These are phyloP conservation scores for Penicillium sp. DNA, from an alignment of 2,329 filamentous ascomycete species.

Conservation along the genomic window DNA sequence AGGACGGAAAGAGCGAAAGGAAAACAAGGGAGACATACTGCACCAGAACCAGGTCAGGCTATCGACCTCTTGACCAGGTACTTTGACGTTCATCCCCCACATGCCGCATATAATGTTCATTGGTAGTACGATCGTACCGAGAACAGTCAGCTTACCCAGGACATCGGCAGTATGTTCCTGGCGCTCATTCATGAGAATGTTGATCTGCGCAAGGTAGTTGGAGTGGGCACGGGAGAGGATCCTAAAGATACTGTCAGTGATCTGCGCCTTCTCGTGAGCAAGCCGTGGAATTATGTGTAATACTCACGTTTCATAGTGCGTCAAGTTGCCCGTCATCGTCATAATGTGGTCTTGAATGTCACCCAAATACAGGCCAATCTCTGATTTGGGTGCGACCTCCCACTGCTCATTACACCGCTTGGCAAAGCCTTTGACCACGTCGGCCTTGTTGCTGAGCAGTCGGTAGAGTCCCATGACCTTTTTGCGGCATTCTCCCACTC, in stretches of 20 bases:
- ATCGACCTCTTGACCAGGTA: conserved; percentile 84
- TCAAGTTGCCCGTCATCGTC: conserved; percentile 95
- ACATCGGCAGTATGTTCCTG: conserved; percentile 95
- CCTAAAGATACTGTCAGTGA: conserved; percentile 45
- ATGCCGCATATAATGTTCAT: conserved; percentile 99
- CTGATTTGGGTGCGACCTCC: conserved; percentile 89
- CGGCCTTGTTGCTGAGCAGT: conserved; percentile 91
- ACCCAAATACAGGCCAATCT: conserved; percentile 95
- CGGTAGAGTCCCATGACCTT: conserved; percentile 96
- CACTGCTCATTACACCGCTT: conserved; percentile 98
- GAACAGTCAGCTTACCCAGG: conserved; percentile 86
- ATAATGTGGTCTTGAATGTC: conserved; percentile 99
- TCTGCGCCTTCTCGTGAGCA: conserved; percentile 6
- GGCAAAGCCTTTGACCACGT: conserved; percentile 98
- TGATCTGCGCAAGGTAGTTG: conserved; percentile 99
- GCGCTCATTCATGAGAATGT: conserved; percentile 97
- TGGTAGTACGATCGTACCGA: conserved; percentile 93
- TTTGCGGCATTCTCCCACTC: conserved; percentile 91
- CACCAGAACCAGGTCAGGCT: conserved; percentile 72
- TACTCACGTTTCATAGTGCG: conserved; percentile 89
- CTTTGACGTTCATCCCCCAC: conserved; percentile 98
- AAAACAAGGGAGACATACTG: conserved; percentile 34
- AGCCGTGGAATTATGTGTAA: not conserved
- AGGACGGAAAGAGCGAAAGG: not conserved
- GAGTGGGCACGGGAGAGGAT: conserved; percentile 86